Percentiles rank a stretch among this genome's conserved stretches.
phyloP scores from a whole-genome alignment of 1,284 basidiomycete species.

The Fomitopsis pinicola region DNA sequence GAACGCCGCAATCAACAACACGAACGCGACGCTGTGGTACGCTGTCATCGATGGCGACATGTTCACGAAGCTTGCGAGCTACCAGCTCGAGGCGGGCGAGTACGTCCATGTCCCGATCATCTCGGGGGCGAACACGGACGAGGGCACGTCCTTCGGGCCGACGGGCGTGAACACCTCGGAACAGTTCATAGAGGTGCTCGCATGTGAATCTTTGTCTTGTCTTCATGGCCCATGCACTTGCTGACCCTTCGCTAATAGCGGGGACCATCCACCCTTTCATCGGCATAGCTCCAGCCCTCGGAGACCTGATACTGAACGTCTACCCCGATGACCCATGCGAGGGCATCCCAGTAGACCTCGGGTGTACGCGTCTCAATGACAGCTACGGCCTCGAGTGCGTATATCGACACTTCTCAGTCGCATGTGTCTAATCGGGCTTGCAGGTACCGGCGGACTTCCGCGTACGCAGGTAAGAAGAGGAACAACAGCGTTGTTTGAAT shows the following conservation, averaged over 20 bases:
- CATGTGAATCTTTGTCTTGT: background rate
- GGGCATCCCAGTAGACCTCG: background rate
- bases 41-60: background rate
- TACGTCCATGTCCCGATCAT: constrained; percentile 1
- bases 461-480: background rate
- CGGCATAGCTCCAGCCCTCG: background rate
- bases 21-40: constrained; percentile 1
- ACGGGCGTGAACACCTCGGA: background rate
- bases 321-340: background rate
- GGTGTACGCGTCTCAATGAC: background rate
- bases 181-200: background rate
- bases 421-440: too few species aligned
- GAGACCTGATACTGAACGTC: background rate
- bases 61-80: background rate
- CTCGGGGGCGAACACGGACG: background rate
- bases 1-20: background rate
- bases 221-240: background rate
- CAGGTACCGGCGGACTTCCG: background rate
- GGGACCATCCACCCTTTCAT: background rate
- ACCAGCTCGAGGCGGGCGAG: constrained; percentile 2
- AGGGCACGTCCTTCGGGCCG: background rate
- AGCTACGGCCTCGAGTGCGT: background rate
- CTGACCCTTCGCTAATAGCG: background rate
- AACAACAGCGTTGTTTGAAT: background rate
- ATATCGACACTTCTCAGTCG: too few species aligned